Evolutionary conservation across 179 eudicot species (phyloP), one percentile per base, ranked within the genome.

Genomic region (Nepenthes alata): DNA sequence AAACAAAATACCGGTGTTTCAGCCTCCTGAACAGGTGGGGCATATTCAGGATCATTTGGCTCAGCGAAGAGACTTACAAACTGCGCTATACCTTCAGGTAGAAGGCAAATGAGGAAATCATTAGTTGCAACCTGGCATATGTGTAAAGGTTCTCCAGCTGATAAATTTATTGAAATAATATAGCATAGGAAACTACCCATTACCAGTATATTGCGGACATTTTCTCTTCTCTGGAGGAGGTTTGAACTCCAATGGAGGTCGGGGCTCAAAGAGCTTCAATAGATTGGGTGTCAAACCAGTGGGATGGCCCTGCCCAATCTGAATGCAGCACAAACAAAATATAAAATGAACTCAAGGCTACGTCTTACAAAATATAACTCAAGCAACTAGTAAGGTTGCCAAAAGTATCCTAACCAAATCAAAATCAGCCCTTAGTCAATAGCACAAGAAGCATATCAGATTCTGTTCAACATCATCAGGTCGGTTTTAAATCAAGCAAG

Each of bases 271-370:
- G 34, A 94, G 82, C 78, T 84, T 94, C 73, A 94, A 69, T 58
- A 94, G 81, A 59, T 79, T 84, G 9, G 78, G 57, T 1, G 99
- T 90, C 66, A 94, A 70, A 54, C 99, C 99, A 44, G 99, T 94
- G 9, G 99, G 97, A 71, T 94, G 99, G 67, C 81, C 76, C 67
- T 80, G 85, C 35, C 89, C 99, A 74, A 94, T 85, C 99, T 94
- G 85, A 62, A 66, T 7, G 7, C n/a, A 64, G 2, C 25, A 14
- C 9, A 16, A 39, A n/a, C 51, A 41, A 41, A 37, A 15, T 35
- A 45, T 4, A 6, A 61, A 37, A 37, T 35, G 1, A 52, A 52
- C 16, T 11, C 15, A 49, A 9, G n/a, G 7, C 52, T 9, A 49
- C n/a, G n/a, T 9, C 52, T 11, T 5, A 49, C 11, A 11, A 49